A percentile compares a stretch with the other conserved stretches of the same genome.
These are phyloP conservation scores for Rhizopus sp. DNA, from an alignment of 371 early-diverging fungal species.

Conservation along the genomic window DNA sequence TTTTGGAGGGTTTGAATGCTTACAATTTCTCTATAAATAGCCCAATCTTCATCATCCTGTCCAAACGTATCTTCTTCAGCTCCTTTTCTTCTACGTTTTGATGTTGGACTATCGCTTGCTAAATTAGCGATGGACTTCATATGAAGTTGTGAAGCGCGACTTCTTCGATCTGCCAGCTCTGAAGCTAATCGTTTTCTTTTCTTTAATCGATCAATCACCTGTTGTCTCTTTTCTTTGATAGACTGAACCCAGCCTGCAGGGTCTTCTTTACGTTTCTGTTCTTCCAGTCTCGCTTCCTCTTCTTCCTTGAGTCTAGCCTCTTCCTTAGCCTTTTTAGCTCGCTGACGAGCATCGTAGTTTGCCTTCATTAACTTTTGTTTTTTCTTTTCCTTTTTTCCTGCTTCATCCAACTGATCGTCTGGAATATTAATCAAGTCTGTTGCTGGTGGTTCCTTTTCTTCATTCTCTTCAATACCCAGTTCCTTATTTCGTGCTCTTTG, in stretches of 20 bases:
- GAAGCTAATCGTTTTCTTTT: constrained; percentile 65
- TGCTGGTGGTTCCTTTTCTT: constrained; percentile 75
- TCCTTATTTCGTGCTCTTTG: constrained; percentile 78
- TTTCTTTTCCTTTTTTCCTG: constrained; percentile 81
- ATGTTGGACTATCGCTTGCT: constrained; percentile 61
- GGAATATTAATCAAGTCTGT: constrained; percentile 80
- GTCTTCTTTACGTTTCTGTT: constrained; percentile 67
- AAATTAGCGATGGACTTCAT: constrained; percentile 86
- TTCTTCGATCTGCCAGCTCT: constrained; percentile 83
- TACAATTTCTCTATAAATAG: constrained; percentile 87
- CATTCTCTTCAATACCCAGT: constrained; percentile 76
- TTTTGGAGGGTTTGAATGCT: constrained; percentile 15
- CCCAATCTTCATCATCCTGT: constrained; percentile 92
- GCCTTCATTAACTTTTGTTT: constrained; percentile 85
- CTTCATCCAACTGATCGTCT: constrained; percentile 77
- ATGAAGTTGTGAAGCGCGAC: constrained; percentile 81
- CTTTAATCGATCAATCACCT: constrained; percentile 65
- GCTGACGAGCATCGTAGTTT: constrained; percentile 78
- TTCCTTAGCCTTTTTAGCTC: constrained; percentile 78
- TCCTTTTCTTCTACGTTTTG: constrained; percentile 60
- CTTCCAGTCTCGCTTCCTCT: constrained; percentile 70
- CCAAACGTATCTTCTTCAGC: constrained; percentile 90
- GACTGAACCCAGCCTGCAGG: constrained; percentile 77
- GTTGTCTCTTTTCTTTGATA: constrained; percentile 62
- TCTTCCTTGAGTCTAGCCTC: constrained; percentile 68